Evolutionary conservation across 768 basidiomycete species (phyloP).

Genomic region (Erythrobasidium yunnanense): DNA sequence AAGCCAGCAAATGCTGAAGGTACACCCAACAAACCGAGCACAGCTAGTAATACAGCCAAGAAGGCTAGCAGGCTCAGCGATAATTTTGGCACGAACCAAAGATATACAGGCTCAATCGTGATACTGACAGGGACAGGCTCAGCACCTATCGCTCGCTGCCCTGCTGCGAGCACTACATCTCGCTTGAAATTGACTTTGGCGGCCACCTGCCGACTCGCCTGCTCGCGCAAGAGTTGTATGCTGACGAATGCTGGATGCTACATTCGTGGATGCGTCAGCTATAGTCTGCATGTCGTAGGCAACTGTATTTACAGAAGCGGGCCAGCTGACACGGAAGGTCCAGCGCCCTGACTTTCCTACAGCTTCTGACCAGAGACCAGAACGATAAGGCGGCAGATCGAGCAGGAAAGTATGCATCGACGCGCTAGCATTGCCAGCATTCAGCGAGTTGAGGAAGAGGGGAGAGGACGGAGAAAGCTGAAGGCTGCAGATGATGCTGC

Average conservation of each 20-base stretch:
- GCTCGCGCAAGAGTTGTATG: no score
- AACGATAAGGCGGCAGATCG: not conserved
- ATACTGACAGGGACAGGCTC: not conserved
- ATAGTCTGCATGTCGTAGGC: no score
- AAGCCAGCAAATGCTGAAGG: not conserved
- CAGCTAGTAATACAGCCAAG: not conserved
- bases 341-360: not conserved
- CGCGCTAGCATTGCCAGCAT: not conserved
- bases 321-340: constrained; percentile 1
- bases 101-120: not conserved
- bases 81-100: not conserved
- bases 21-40: not conserved
- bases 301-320: constrained; percentile 1
- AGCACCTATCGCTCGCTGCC: not conserved
- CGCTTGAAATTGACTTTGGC: no score
- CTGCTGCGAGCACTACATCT: not conserved
- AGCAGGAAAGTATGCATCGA: not conserved
- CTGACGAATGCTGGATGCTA: no score
- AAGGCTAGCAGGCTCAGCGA: not conserved
- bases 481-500: no score
- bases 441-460: no score
- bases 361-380: no score
- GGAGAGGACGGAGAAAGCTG: no score
- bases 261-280: no score
- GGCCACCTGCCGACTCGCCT: no score